Evolutionary conservation across 768 basidiomycete genomes (phyloP).

Genomic region (Naganishia antarctica): DNA sequence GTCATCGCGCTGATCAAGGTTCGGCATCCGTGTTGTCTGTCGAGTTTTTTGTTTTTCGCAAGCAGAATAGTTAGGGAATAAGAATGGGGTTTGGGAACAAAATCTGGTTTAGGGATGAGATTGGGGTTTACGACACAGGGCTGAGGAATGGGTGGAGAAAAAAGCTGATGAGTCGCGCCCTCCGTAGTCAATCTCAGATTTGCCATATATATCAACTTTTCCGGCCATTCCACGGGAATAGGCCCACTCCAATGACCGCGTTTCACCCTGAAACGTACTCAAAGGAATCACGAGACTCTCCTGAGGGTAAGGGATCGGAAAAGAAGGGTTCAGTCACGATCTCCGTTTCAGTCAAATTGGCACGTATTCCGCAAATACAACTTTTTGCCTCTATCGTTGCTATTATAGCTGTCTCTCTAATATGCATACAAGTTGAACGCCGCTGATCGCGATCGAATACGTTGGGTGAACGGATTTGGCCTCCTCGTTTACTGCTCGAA

Average conservation of each 20-base stretch:
- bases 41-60: not conserved
- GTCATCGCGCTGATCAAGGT: not conserved
- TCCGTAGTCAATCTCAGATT: not conserved
- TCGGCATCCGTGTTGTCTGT: not conserved
- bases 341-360: not conserved
- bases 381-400: no score
- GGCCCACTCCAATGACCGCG: not conserved
- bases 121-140: not conserved
- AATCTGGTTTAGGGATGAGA: not conserved
- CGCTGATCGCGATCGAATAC: no score
- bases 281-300: not conserved
- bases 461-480: no score
- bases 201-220: not conserved
- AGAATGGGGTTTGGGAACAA: not conserved
- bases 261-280: not conserved
- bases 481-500: not conserved
- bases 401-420: no score
- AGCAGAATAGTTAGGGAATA: not conserved
- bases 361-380: no score
- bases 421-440: no score
- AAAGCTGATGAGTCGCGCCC: not conserved
- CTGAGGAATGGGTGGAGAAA: constrained; percentile 7
- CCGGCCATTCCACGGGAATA: no score
- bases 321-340: not conserved
- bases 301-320: not conserved